A percentile compares a stretch with the other conserved stretches of the same genome.
Evolutionary conservation across 108 stramenopile species (phyloP).

Genomic region (Cyclotella choctawhatcheeana): DNA sequence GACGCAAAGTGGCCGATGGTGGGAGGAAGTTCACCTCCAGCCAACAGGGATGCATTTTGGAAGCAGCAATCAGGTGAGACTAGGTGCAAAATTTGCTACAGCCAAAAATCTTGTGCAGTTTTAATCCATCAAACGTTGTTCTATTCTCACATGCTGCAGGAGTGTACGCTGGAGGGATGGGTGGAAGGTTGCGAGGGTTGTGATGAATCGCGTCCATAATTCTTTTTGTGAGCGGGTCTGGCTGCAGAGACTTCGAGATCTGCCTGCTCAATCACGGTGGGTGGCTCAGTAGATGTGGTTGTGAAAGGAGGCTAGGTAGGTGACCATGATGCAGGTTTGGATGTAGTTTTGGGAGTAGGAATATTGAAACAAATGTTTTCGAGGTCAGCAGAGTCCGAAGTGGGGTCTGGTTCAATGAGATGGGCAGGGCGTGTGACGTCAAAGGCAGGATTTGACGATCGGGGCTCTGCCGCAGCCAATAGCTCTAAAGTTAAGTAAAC

Average conservation of each 20-base stretch:
- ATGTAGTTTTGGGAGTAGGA: background rate
- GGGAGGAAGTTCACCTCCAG: background rate
- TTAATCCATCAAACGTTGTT: background rate
- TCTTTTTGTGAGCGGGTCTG: background rate
- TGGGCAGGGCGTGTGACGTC: too few relatives aligned
- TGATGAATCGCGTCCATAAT: background rate
- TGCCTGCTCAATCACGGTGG: background rate
- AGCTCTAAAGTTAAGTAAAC: background rate
- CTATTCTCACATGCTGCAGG: background rate
- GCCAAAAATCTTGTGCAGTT: background rate
- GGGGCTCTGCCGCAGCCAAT: background rate
- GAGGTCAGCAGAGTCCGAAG: background rate
- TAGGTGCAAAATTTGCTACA: background rate
- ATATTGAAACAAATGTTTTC: too few relatives aligned
- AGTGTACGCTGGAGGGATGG: background rate
- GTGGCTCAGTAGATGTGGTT: too few relatives aligned
- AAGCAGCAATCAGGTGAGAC: background rate
- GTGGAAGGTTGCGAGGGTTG: background rate
- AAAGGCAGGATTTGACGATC: background rate
- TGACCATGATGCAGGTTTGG: background rate
- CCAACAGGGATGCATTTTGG: background rate
- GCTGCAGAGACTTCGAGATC: background rate
- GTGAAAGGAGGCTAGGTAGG: too few relatives aligned
- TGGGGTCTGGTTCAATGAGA: background rate
- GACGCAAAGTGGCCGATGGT: background rate